A percentile compares a stretch with the other conserved stretches of the same genome.
Evolutionary conservation across 805 yeast genomes (phyloP).

Genomic region (Lipomyces orientalis): DNA sequence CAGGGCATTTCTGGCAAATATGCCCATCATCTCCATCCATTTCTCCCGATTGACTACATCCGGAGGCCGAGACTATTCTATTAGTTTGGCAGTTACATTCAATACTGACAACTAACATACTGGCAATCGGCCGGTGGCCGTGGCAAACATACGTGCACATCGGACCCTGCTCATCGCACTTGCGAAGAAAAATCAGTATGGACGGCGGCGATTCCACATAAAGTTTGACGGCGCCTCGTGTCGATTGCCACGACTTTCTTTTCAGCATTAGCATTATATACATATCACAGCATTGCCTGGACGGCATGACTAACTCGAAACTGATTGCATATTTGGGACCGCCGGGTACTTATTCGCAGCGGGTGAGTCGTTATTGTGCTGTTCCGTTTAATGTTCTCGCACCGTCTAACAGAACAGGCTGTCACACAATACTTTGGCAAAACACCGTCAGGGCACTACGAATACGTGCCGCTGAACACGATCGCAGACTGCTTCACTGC

Average conservation of each 20-base stretch:
- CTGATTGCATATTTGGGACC: constrained; percentile 74
- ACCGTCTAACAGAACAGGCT: constrained; percentile 21
- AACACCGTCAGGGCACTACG: constrained; percentile 26
- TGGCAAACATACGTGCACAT: background rate
- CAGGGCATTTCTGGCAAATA: background rate
- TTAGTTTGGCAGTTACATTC: background rate
- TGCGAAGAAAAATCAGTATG: background rate
- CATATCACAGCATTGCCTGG: background rate
- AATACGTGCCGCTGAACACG: constrained; percentile 39
- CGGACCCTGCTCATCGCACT: background rate
- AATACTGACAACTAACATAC: background rate
- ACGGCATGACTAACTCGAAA: constrained; percentile 1
- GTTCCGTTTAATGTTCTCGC: background rate
- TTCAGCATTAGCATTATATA: background rate
- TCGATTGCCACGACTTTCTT: background rate
- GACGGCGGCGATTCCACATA: background rate
- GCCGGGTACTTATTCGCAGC: constrained; percentile 89
- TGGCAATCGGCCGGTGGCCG: background rate
- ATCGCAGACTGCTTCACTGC: constrained; percentile 64
- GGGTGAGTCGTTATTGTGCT: constrained; percentile 52
- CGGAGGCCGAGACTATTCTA: background rate
- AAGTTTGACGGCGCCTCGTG: background rate
- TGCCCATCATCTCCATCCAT: background rate
- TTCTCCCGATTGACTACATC: background rate
- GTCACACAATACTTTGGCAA: constrained; percentile 24